phyloP scores from a whole-genome alignment of 495 filamentous ascomycete species.

The Chaetomium fimeti region DNA sequence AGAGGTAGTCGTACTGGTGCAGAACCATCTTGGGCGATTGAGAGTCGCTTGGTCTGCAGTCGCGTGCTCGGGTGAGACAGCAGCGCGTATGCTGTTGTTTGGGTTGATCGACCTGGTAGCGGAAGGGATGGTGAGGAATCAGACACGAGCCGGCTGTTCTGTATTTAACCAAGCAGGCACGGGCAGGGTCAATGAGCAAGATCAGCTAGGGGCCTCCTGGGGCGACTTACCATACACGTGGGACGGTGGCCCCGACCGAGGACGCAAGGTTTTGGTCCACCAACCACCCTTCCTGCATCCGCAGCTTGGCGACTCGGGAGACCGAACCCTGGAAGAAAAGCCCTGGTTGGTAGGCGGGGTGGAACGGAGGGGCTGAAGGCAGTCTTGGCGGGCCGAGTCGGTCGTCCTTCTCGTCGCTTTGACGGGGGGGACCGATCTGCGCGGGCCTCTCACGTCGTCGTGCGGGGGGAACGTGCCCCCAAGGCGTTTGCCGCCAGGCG shows the following conservation, averaged over 20 bases:
- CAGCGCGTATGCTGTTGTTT: background rate
- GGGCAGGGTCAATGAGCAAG: background rate
- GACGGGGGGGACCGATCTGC: background rate
- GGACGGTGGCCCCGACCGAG: background rate
- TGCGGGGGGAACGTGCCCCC: constrained; percentile 9
- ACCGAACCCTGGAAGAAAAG: background rate
- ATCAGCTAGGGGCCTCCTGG: background rate
- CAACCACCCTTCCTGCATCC: background rate
- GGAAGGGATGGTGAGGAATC: constrained; percentile 1
- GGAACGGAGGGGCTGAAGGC: background rate
- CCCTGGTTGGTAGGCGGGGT: background rate
- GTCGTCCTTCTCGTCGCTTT: background rate
- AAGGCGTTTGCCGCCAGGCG: background rate
- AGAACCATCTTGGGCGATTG: constrained; percentile 37
- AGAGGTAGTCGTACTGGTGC: constrained; percentile 65
- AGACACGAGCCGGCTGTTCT: constrained; percentile 7
- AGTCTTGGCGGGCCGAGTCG: constrained; percentile 8
- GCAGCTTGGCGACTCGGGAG: constrained; percentile 9
- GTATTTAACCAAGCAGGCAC: constrained; percentile 12
- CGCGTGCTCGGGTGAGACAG: constrained; percentile 19
- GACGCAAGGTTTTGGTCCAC: background rate
- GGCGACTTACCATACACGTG: background rate
- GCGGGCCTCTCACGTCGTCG: constrained; percentile 2
- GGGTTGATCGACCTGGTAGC: constrained; percentile 16
- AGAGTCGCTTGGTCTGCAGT: background rate